Percentiles rank a stretch among this genome's conserved stretches.
These are phyloP conservation scores for Primulina huaijiensis DNA, from an alignment of 257 asterid species.

Conservation along the genomic window DNA sequence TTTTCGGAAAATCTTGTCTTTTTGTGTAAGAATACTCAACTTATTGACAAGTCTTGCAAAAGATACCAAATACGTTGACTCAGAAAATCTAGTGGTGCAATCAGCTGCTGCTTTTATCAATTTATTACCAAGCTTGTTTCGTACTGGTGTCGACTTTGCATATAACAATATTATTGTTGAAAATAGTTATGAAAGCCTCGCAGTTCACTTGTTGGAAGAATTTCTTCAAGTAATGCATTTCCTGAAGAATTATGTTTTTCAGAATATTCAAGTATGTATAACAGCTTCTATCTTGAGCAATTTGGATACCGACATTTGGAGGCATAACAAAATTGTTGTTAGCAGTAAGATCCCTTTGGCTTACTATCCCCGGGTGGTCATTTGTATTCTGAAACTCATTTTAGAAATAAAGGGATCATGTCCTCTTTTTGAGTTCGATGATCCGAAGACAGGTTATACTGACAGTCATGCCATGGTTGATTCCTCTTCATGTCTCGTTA, in stretches of 20 bases:
- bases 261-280: slow-evolving; percentile 66
- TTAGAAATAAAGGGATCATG: slow-evolving; percentile 56
- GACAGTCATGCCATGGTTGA: slow-evolving; percentile 29
- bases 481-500: slow-evolving; percentile 54
- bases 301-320: slow-evolving; percentile 63
- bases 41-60: slow-evolving; percentile 58
- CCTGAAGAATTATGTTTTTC: slow-evolving; percentile 48
- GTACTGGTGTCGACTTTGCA: slow-evolving; percentile 55
- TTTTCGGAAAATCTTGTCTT: slow-evolving; percentile 61
- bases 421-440: slow-evolving; percentile 45
- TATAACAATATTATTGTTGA: slow-evolving; percentile 54
- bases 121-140: slow-evolving; percentile 55
- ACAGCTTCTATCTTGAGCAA: slow-evolving; percentile 63
- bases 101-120: slow-evolving; percentile 62
- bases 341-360: slow-evolving; percentile 68
- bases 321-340: slow-evolving; percentile 41
- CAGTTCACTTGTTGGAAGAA: slow-evolving; percentile 67
- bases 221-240: slow-evolving; percentile 67
- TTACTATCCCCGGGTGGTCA: slow-evolving; percentile 73
- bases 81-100: slow-evolving; percentile 57
- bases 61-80: slow-evolving; percentile 46
- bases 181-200: slow-evolving; percentile 63
- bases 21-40: slow-evolving; percentile 63
- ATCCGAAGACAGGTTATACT: slow-evolving; percentile 30
- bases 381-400: slow-evolving; percentile 60